Percentiles rank a stretch among this genome's conserved stretches.
These are phyloP conservation scores for Closterium sp. DNA, from an alignment of 139 green algal species.

Conservation along the genomic window DNA sequence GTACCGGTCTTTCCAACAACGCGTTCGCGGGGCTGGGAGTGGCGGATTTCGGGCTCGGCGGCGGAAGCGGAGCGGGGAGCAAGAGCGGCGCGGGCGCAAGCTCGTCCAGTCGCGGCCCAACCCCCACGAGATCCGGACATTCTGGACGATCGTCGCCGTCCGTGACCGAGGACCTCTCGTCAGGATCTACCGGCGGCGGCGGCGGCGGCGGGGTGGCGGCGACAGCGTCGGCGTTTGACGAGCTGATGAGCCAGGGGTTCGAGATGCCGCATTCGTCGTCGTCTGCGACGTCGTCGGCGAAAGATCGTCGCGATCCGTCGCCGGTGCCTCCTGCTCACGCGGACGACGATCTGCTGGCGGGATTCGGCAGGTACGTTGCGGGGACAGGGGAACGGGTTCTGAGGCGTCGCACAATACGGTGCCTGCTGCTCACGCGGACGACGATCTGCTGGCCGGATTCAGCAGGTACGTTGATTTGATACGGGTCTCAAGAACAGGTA, in stretches of 20 bases:
- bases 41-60: background rate
- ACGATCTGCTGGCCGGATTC: too few relatives aligned
- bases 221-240: constrained; percentile 5
- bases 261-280: background rate
- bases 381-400: too few relatives aligned
- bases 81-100: background rate
- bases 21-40: background rate
- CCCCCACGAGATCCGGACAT: background rate
- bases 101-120: background rate
- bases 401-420: too few relatives aligned
- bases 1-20: background rate
- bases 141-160: background rate
- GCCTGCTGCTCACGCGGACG: too few relatives aligned
- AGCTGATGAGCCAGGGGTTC: background rate
- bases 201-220: background rate
- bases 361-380: background rate
- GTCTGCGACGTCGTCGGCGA: background rate
- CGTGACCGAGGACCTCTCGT: background rate
- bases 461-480: too few relatives aligned
- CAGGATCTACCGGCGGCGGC: background rate
- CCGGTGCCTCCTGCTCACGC: background rate
- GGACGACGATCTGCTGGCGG: background rate
- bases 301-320: background rate
- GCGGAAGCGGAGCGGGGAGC: background rate
- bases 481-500: too few relatives aligned